Evolutionary conservation across 164 flowering plant species (phyloP).

Genomic region (Umbellularia californica): DNA sequence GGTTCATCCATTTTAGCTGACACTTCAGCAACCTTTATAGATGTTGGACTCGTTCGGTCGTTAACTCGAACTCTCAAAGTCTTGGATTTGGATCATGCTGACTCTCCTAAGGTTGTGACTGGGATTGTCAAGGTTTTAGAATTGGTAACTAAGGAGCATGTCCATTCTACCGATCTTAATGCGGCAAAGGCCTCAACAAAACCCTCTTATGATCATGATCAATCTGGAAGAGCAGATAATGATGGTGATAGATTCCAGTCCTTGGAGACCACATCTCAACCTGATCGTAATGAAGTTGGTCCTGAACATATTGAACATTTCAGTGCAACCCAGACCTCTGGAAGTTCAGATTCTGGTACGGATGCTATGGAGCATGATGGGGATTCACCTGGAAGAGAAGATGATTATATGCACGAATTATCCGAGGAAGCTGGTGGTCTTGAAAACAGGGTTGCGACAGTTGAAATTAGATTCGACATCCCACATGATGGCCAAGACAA

Average conservation of each 20-base stretch:
- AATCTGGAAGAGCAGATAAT: slow-evolving; percentile 38
- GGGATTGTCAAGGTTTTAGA: slow-evolving; percentile 82
- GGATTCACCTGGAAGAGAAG: slow-evolving; percentile 61
- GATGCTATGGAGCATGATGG: slow-evolving; percentile 97
- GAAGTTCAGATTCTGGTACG: slow-evolving; percentile 82
- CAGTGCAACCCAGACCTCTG: slow-evolving; percentile 46
- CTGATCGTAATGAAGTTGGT: slow-evolving; percentile 18
- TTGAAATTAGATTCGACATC: slow-evolving; percentile 66
- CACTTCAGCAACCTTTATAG: slow-evolving; percentile 81
- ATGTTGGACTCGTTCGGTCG: slow-evolving; percentile 77
- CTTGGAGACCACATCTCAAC: slow-evolving; percentile 49
- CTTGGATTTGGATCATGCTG: slow-evolving; percentile 82
- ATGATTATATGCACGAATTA: slow-evolving; percentile 86
- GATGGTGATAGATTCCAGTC: slow-evolving; percentile 38
- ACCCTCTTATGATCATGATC: slow-evolving; percentile 40
- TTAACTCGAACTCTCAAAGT: slow-evolving; percentile 64
- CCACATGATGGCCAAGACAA: slow-evolving; percentile 60
- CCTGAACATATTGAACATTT: slow-evolving; percentile 35
- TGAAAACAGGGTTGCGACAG: slow-evolving; percentile 64
- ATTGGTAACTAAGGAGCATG: slow-evolving; percentile 83
- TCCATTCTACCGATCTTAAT: slow-evolving; percentile 52
- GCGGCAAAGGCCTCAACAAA: slow-evolving; percentile 49
- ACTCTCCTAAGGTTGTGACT: slow-evolving; percentile 75
- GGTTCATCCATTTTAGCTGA: slow-evolving; percentile 82
- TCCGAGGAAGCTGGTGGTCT: slow-evolving; percentile 61